These are phyloP conservation scores for Cinnamomum chago DNA, from an alignment of 164 flowering plant species.

Conservation along the genomic window DNA sequence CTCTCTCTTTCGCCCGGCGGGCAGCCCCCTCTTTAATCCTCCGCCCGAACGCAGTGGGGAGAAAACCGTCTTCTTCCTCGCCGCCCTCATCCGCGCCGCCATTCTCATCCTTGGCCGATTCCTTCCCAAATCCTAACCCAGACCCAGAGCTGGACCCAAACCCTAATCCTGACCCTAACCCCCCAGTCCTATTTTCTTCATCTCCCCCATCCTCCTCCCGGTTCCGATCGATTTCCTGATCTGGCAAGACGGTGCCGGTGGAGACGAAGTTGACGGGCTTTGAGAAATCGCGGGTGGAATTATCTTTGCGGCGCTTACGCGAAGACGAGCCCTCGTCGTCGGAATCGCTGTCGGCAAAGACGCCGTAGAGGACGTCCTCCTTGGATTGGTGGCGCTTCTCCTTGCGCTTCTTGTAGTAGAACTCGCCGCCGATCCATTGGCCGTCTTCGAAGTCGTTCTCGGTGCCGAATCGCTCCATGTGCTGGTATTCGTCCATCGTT, in stretches of 20 bases:
- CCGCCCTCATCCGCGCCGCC: constrained; percentile 3
- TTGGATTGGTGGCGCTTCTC: constrained; percentile 61
- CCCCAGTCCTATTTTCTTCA: constrained; percentile 6
- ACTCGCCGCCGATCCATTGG: constrained; percentile 80
- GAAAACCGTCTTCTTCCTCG: constrained; percentile 38
- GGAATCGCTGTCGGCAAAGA: constrained; percentile 47
- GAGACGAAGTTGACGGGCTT: constrained; percentile 90
- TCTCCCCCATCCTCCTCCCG: constrained; percentile 19
- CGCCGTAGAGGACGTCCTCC: constrained; percentile 72
- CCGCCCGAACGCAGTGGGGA: constrained; percentile 77
- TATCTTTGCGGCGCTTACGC: constrained; percentile 46
- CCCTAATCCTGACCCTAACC: constrained; percentile 13
- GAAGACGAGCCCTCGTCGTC: constrained; percentile 42
- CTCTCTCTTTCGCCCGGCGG: constrained; percentile 37
- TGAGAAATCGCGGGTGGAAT: constrained; percentile 32
- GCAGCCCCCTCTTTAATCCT: constrained; percentile 65
- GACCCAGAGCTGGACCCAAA: constrained; percentile 4
- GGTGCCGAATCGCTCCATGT: constrained; percentile 72
- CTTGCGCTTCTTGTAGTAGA: constrained; percentile 53
- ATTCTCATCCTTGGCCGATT: background rate
- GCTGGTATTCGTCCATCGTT: constrained; percentile 68
- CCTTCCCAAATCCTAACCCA: constrained; percentile 32
- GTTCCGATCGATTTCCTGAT: constrained; percentile 52
- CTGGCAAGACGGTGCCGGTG: constrained; percentile 69
- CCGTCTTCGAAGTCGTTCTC: constrained; percentile 87